Evolutionary conservation across 441 rosid species (phyloP).

Genomic region (Populus trichocarpa): DNA sequence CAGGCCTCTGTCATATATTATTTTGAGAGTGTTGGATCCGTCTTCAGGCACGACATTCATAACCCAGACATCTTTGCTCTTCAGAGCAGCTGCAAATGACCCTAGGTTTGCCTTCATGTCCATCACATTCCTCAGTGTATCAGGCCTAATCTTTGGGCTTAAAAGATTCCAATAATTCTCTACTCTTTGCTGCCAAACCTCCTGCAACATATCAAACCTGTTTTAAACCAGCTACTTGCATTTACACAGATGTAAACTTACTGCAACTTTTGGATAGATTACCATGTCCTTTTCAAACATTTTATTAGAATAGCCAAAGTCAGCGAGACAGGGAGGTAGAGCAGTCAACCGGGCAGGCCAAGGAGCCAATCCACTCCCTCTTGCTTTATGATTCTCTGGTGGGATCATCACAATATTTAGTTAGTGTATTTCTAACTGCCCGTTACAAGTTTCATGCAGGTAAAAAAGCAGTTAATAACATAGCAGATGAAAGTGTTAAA

Average conservation of each 20-base stretch:
- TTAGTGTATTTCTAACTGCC: background rate
- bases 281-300: conserved; percentile 88
- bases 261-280: conserved; percentile 9
- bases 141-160: conserved; percentile 62
- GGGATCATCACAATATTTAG: conserved; percentile 13
- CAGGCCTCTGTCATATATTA: conserved; percentile 90
- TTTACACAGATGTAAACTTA: background rate
- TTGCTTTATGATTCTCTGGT: conserved; percentile 63
- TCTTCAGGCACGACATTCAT: too few relatives aligned
- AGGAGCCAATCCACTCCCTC: conserved; percentile 92
- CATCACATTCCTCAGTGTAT: conserved; percentile 84
- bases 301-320: conserved; percentile 74
- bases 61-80: background rate
- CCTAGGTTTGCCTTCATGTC: conserved; percentile 98
- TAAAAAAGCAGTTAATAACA: background rate
- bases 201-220: conserved; percentile 38
- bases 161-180: conserved; percentile 79
- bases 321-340: conserved; percentile 87
- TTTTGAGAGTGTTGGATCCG: background rate
- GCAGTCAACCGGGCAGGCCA: conserved; percentile 94
- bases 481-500: background rate
- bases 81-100: conserved; percentile 92
- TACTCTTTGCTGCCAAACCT: conserved; percentile 71
- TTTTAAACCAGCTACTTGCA: background rate
- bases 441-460: background rate